Evolutionary conservation across 305 asterid genomes (phyloP), one percentile per base, ranked within the genome.

Genomic region (Fraxinus latifolia): DNA sequence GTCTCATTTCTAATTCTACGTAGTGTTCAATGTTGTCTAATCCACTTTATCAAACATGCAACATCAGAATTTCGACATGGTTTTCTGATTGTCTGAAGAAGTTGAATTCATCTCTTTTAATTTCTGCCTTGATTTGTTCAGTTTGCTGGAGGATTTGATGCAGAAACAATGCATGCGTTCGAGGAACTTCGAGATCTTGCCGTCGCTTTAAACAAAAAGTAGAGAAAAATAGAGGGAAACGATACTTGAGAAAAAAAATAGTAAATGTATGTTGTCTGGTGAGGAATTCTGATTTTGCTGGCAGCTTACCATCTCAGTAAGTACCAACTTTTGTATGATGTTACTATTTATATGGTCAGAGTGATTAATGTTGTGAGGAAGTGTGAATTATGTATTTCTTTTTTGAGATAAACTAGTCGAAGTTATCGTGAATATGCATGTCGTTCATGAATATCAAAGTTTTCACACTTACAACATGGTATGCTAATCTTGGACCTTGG

Each of bases 101-200:
- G 73, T 68, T 50, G n/a, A 67, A 44, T 7, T 19, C n/a, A 19
- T 53, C 53, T 71, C 32, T 36, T 58, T 75, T 32, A 29, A 5
- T 3, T 37, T 31, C 17, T 29, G 11, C 12, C 37, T 27, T 15
- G 17, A 76, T 62, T 74, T 75, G 77, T 82, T 88, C 97, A 95
- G 97, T 95, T 95, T 87, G 98, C 98, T 11, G 98, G 98, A 89
- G 98, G 98, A 60, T 95, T 95, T 87, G 98, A 95, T 87, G 91
- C 95, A 2, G 98, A 95, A 84, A 95, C 98, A 2, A 95, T 95
- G 98, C 94, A 90, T 50, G 97, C 97, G n/a, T 95, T 95, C 74
- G 98, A 95, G 91, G 98, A 93, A 87, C 97, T 95, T 53, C 90
- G 96, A 68, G 92, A 91, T 85, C 91, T 95, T 79, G 96, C 98